phyloP scores from a whole-genome alignment of 257 asterid species.

The Fraxinus quadrangulata region DNA sequence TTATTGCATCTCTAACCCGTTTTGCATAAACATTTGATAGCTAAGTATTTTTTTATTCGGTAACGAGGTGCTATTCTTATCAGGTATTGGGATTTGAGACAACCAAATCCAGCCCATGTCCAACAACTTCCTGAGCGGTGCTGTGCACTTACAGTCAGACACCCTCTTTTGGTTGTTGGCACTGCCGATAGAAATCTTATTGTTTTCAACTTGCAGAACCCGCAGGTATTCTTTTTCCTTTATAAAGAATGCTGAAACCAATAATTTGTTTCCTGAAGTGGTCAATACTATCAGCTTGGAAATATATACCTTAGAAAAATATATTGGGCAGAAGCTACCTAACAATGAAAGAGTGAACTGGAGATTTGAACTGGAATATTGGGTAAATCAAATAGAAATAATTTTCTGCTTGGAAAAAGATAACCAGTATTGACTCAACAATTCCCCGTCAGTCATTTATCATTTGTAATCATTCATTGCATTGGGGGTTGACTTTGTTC shows the following conservation, averaged over 20 bases:
- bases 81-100: constrained; percentile 99
- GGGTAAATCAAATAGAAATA: not conserved
- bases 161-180: constrained; percentile 95
- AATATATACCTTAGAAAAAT: not conserved
- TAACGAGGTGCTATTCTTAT: constrained; percentile 17
- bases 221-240: constrained; percentile 64
- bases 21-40: constrained; percentile 2
- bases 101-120: constrained; percentile 80
- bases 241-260: constrained; percentile 7
- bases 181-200: constrained; percentile 89
- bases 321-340: not conserved
- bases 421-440: not conserved
- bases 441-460: not conserved
- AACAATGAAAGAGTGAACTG: not conserved
- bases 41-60: constrained; percentile 10
- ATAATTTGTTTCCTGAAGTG: constrained; percentile 10
- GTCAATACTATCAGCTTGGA: not conserved
- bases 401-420: not conserved
- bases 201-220: constrained; percentile 90
- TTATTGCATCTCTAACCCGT: not conserved
- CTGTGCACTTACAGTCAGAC: constrained; percentile 83
- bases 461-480: constrained; percentile 6
- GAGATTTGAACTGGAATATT: not conserved
- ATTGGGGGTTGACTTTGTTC: not conserved
- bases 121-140: constrained; percentile 97